Base-by-base conservation (phyloP, 306 rosid genomes). In the Trichosanthes truncata region DNA sequence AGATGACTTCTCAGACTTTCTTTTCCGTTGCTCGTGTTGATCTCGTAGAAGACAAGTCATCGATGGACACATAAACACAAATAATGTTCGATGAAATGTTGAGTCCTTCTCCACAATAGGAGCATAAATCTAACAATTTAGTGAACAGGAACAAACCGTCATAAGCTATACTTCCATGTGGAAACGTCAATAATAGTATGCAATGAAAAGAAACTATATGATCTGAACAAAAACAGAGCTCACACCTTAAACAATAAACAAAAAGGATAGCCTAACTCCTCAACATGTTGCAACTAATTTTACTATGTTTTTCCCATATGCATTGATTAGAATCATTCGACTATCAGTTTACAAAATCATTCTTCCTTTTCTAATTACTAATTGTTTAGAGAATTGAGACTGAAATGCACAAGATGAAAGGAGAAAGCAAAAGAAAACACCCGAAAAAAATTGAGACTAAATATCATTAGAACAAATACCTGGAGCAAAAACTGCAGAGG, bases 11-110 rank as follows among this genome's bases (percentile, higher is more conserved):
- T 88, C 89, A 11, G 88, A 84, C 66, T 78, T 76, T 71, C 87
- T 80, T 76, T 88, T 94, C 98, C 94, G 87, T 80, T 90, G 98
- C 80, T 92, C 97, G 9, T 90, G 96, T 67, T 89, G 97, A 83
- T 94, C 97, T 73, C 88, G 84, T 53, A 84, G 92, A 84, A 94
- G 98, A 83, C 96, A 94, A 46, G 18, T 86, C 93, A 92, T 90
- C 18, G 96, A 92, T n/a, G 84, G 87, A 80, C 98, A 94, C 93
- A 92, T 88, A 74, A 90, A 94, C 76, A 90, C 94, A 84, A 86
- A 90, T 76, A 94, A 71, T 65, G 84, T 90, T 79, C 96, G 92
- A 79, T 94, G 98, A 85, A 92, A 94, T 29, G 97, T 63, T 78
- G 75, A 84, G 35, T 89, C 90, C 86, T 84, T 82, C 67, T 90